Evolutionary conservation across 441 rosid genomes (phyloP).

Genomic region (Jatropha multifida): DNA sequence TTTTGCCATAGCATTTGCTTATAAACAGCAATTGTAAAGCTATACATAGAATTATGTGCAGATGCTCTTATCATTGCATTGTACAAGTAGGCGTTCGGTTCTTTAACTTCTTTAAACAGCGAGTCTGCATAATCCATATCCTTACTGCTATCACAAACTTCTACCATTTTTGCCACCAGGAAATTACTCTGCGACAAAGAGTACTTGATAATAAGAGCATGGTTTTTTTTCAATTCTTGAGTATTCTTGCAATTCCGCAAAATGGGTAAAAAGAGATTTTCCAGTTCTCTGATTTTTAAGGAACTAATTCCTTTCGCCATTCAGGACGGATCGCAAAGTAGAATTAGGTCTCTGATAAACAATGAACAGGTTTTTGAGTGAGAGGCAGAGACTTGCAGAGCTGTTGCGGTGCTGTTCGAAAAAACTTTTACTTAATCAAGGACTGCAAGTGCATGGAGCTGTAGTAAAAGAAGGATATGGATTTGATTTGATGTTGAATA

Average conservation of each 20-base stretch:
- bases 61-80: constrained; percentile 51
- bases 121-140: constrained; percentile 39
- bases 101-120: constrained; percentile 39
- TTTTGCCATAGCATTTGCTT: constrained; percentile 31
- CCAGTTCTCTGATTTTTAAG: constrained; percentile 38
- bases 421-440: constrained; percentile 50
- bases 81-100: constrained; percentile 48
- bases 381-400: constrained; percentile 58
- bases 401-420: constrained; percentile 61
- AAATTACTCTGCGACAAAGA: constrained; percentile 55
- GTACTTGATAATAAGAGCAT: constrained; percentile 38
- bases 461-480: constrained; percentile 44
- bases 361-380: constrained; percentile 32
- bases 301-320: constrained; percentile 24
- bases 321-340: neutral
- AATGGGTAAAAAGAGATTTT: constrained; percentile 42
- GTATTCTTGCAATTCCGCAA: constrained; percentile 35
- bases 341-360: constrained; percentile 4
- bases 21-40: constrained; percentile 32
- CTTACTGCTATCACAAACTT: constrained; percentile 35
- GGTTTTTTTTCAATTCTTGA: constrained; percentile 41
- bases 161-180: constrained; percentile 55
- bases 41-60: constrained; percentile 36
- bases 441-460: constrained; percentile 62
- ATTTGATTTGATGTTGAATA: constrained; percentile 51